A percentile compares a stretch with the other conserved stretches of the same genome.
These are phyloP conservation scores for Postia placenta DNA, from an alignment of 768 basidiomycete genomes.

Conservation along the genomic window DNA sequence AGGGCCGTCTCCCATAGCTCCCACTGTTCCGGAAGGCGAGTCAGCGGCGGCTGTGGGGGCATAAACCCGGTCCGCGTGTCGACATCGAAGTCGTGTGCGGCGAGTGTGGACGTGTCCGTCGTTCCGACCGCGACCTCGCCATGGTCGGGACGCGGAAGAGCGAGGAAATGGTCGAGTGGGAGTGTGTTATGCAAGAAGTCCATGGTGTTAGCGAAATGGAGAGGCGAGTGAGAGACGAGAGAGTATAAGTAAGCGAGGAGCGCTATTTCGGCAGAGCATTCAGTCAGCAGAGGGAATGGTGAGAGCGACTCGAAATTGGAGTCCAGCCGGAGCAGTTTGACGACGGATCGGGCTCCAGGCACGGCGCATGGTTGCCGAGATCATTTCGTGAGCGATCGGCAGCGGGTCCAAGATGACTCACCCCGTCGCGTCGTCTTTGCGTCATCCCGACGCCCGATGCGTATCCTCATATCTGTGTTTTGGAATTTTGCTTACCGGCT, in stretches of 20 bases:
- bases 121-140: conserved; percentile 21
- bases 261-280: too few relatives aligned
- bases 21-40: conserved; percentile 56
- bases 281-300: too few relatives aligned
- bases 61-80: conserved; percentile 89
- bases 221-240: neutral
- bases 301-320: neutral
- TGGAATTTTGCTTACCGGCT: too few relatives aligned
- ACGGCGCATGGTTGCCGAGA: neutral
- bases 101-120: conserved; percentile 31
- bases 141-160: conserved; percentile 28
- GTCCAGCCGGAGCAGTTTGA: neutral
- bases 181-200: conserved; percentile 4
- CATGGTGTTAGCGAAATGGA: neutral
- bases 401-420: too few relatives aligned
- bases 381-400: too few relatives aligned
- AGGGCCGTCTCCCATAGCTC: conserved; percentile 67
- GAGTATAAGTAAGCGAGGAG: neutral
- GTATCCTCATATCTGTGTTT: too few relatives aligned
- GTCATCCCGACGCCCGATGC: too few relatives aligned
- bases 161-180: conserved; percentile 27
- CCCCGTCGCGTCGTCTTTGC: too few relatives aligned
- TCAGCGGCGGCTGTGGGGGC: conserved; percentile 68
- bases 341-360: neutral
- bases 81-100: conserved; percentile 68